phyloP scores from a whole-genome alignment of 805 yeast species.

The Jamesozyma jinghongensis region DNA sequence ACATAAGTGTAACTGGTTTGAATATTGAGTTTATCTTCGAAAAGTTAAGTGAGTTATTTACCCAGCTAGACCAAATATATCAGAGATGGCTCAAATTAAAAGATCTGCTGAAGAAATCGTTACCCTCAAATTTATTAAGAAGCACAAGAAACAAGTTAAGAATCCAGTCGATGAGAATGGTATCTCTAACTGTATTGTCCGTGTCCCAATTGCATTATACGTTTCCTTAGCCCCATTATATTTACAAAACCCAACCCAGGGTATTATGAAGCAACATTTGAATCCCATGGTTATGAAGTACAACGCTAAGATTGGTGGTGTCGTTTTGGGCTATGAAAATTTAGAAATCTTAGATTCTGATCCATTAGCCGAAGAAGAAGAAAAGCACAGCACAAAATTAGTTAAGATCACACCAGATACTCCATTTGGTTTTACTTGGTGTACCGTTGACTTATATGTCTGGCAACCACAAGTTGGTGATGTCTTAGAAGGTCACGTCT shows the following conservation, averaged over 20 bases:
- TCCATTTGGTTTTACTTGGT: slow-evolving; percentile 87
- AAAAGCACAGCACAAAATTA: slow-evolving; percentile 31
- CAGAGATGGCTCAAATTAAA: slow-evolving; percentile 16
- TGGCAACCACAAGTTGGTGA: slow-evolving; percentile 94
- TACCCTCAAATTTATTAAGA: slow-evolving; percentile 21
- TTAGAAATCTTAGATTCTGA: slow-evolving; percentile 42
- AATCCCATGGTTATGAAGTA: slow-evolving; percentile 85
- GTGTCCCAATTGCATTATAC: slow-evolving; percentile 44
- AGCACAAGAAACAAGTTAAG: slow-evolving; percentile 18
- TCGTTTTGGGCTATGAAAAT: slow-evolving; percentile 71
- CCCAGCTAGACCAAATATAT: background rate
- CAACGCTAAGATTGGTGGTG: slow-evolving; percentile 64
- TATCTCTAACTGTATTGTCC: slow-evolving; percentile 27
- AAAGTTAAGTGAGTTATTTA: background rate
- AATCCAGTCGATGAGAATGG: slow-evolving; percentile 26
- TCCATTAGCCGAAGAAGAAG: slow-evolving; percentile 34
- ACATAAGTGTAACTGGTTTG: background rate
- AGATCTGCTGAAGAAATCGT: slow-evolving; percentile 19
- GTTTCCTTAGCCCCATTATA: slow-evolving; percentile 84
- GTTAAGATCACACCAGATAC: slow-evolving; percentile 68
- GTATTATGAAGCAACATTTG: slow-evolving; percentile 78
- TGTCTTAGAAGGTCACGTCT: slow-evolving; percentile 72
- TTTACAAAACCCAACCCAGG: slow-evolving; percentile 58
- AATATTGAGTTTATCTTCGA: background rate
- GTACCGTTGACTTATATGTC: slow-evolving; percentile 66